phyloP scores from a whole-genome alignment of 2,329 filamentous ascomycete species.

The Cladorrhinum sp. region DNA sequence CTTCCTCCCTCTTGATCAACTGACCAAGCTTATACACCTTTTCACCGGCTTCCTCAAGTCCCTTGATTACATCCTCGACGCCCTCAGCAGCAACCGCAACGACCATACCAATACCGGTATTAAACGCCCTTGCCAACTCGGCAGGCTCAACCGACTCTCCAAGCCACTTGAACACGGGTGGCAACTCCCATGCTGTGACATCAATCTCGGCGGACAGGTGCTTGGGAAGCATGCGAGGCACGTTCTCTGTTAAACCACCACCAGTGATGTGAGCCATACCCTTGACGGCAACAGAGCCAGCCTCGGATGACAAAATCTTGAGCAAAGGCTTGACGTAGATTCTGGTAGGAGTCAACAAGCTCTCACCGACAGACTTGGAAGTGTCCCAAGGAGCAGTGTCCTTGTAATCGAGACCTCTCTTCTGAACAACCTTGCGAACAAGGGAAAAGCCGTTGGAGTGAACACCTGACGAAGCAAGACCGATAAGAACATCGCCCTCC shows the following conservation, averaged over 20 bases:
- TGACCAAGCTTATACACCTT: constrained; percentile 73
- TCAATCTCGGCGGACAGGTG: constrained; percentile 79
- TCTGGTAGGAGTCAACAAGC: constrained; percentile 81
- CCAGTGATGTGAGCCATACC: constrained; percentile 97
- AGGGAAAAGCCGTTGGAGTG: constrained; percentile 98
- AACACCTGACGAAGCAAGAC: constrained; percentile 78
- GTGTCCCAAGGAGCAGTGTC: constrained; percentile 74
- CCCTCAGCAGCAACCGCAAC: constrained; percentile 69
- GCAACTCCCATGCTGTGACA: constrained; percentile 70
- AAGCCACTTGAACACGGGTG: constrained; percentile 83
- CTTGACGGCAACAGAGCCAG: constrained; percentile 67
- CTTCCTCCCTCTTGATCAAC: constrained; percentile 56
- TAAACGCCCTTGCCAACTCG: constrained; percentile 93
- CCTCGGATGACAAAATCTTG: constrained; percentile 48
- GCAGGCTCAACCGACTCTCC: constrained; percentile 64
- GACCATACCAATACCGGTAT: constrained; percentile 93
- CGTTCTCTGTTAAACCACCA: constrained; percentile 87
- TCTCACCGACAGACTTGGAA: constrained; percentile 59
- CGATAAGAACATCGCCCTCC: constrained; percentile 80
- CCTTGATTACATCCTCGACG: constrained; percentile 56
- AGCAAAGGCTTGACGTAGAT: constrained; percentile 90
- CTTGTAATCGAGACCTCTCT: constrained; percentile 67
- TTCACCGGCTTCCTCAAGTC: constrained; percentile 68
- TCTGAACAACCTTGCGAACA: constrained; percentile 83
- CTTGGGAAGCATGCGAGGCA: constrained; percentile 85